Evolutionary conservation across 192 early-diverging fungal genomes (phyloP), one percentile per base, ranked within the genome.

Genomic region (Coemansia guatemalensis): DNA sequence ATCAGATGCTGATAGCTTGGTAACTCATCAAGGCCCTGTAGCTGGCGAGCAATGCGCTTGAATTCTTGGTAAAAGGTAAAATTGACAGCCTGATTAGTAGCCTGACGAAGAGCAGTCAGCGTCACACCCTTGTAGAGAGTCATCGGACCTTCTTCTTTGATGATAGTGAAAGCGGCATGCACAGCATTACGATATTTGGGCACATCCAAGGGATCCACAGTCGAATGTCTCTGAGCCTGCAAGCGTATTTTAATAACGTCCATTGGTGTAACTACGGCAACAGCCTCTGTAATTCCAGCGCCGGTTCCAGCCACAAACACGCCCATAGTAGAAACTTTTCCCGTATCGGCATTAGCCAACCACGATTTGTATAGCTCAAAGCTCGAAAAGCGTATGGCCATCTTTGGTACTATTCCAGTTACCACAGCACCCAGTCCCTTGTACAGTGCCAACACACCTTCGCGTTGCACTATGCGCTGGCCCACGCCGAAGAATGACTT

Each of bases 201-300:
- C 23, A 95, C 81, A 60, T 99, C 96, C 67, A 96, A 82, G 8
- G 96, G 96, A 79, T 99, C 96, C 14, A 94, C 86, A 85, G 95
- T 95, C 29, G 94, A 96, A 69, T 97, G 94, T 20, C 93, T 84
- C 77, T 97, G 95, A 1, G 95, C 93, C 75, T 99, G 96, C 58
- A 99, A 82, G 69, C 96, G 93, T 68, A 99, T 99, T 84, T 99
- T 99, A 82, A 99, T 91, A 24, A 99, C 93, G 59, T 99, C 96
- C 96, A 99, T 97, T 22, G 96, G 96, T 4, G 96, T 97, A 21
- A 97, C 96, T 41, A 97, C 95, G 21, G 92, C 56, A 4, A 99
- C 88, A 17, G 94, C 92, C 78, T 99, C 96, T 22, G 96, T 99
- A 7, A 87, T 84, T 72, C 95, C 96, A 20, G 96, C 96, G 44